These are phyloP conservation scores for Rhazya stricta DNA, from an alignment of 257 asterid species.

Conservation along the genomic window DNA sequence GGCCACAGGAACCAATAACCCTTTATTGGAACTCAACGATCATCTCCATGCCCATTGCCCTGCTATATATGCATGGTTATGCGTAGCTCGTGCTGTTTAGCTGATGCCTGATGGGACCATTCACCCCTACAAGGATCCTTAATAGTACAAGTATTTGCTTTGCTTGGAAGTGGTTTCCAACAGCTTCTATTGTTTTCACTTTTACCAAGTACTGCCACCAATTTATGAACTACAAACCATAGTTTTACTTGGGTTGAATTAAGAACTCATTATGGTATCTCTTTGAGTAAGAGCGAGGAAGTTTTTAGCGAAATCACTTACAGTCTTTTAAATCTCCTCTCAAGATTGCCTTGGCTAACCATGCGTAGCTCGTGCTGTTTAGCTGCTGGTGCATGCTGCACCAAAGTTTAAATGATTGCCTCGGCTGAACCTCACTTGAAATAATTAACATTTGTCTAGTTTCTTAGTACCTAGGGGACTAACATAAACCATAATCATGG, in stretches of 20 bases:
- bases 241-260: background rate
- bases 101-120: constrained; percentile 28
- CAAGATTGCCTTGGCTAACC: too few species aligned
- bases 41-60: constrained; percentile 10
- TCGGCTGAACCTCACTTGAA: background rate
- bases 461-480: background rate
- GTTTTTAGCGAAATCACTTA: too few species aligned
- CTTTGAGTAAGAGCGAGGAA: constrained; percentile 2
- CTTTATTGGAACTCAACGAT: constrained; percentile 40
- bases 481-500: background rate
- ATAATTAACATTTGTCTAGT: background rate
- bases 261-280: constrained; percentile 1
- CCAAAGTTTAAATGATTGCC: background rate
- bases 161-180: background rate
- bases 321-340: background rate
- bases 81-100: constrained; percentile 13
- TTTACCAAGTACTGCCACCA: background rate
- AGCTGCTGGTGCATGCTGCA: too few species aligned
- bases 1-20: constrained; percentile 20
- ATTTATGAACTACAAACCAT: background rate
- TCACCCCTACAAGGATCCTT: background rate
- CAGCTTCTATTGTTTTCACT: background rate
- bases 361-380: too few species aligned
- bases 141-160: background rate
- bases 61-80: constrained; percentile 18